A percentile compares a stretch with the other conserved stretches of the same genome.
Conservation (phyloP, 2,329 filamentous ascomycete genomes). For the Dothistroma pini region DNA sequence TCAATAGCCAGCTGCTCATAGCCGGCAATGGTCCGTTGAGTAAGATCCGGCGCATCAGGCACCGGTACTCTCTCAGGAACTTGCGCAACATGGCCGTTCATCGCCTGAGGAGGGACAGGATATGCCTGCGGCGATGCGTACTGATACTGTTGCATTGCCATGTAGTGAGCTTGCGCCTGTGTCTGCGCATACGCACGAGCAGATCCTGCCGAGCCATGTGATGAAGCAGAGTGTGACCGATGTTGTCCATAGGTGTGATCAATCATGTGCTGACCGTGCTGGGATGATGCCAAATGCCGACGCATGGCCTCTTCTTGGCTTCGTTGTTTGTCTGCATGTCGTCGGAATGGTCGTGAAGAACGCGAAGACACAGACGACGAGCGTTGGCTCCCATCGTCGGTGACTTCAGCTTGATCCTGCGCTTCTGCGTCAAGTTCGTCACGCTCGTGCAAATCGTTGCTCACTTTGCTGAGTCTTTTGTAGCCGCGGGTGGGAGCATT, state of each 20-base stretch:
- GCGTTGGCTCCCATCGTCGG: constrained; percentile 15
- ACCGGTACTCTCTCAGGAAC: constrained; percentile 23
- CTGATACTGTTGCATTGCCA: constrained; percentile 30
- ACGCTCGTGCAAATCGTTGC: constrained; percentile 15
- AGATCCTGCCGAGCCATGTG: constrained; percentile 22
- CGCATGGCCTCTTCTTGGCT: constrained; percentile 26
- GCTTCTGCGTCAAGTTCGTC: constrained; percentile 15
- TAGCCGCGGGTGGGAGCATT: constrained; percentile 1
- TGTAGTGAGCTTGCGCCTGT: constrained; percentile 26
- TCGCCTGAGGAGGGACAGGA: constrained; percentile 11
- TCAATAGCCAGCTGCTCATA: constrained; percentile 62
- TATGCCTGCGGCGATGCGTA: constrained; percentile 20
- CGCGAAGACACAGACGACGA: constrained; percentile 21
- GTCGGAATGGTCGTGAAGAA: constrained; percentile 13
- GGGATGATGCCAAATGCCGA: constrained; percentile 25
- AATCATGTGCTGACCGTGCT: constrained; percentile 21
- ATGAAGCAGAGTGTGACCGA: constrained; percentile 28
- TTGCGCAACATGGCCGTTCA: constrained; percentile 16
- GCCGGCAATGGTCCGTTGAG: constrained; percentile 42
- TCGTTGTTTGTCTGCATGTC: constrained; percentile 18
- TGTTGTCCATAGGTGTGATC: constrained; percentile 24
- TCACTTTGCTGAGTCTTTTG: constrained; percentile 10
- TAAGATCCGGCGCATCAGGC: constrained; percentile 32
- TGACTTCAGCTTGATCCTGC: constrained; percentile 7
- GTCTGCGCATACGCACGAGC: constrained; percentile 24